These are phyloP conservation scores for Arxiozyma slooffiae DNA, from an alignment of 1,139 yeast genomes.

Conservation along the genomic window DNA sequence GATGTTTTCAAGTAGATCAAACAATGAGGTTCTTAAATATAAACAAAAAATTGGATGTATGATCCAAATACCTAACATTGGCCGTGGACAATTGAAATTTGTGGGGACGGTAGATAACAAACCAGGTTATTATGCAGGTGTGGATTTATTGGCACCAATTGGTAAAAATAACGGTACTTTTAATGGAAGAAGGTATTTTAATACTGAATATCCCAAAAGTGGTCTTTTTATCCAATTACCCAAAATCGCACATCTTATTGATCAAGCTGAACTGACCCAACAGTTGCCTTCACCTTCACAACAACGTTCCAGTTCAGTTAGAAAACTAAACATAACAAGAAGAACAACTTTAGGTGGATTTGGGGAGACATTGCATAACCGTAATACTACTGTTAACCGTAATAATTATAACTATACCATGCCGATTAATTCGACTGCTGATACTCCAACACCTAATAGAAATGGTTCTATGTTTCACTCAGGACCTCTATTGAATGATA, in stretches of 20 bases:
- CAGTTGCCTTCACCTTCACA: neutral
- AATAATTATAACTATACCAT: too few relatives aligned
- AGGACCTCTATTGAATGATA: neutral
- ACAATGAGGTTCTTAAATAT: slow-evolving; percentile 14
- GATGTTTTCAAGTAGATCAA: neutral
- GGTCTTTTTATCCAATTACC: slow-evolving; percentile 70
- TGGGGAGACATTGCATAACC: slow-evolving; percentile 56
- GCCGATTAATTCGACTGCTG: neutral
- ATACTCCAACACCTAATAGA: neutral
- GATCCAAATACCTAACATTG: slow-evolving; percentile 31
- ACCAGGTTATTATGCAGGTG: slow-evolving; percentile 76
- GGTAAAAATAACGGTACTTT: slow-evolving; percentile 78
- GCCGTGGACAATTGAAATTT: slow-evolving; percentile 38
- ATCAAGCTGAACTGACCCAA: slow-evolving; percentile 7
- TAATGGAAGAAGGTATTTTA: slow-evolving; percentile 53
- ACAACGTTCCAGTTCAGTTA: neutral
- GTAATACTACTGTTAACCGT: neutral
- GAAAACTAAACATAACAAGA: neutral
- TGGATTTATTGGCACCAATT: slow-evolving; percentile 58
- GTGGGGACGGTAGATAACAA: slow-evolving; percentile 50
- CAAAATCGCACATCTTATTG: slow-evolving; percentile 37
- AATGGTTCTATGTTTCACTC: neutral
- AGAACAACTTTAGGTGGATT: neutral
- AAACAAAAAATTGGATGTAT: slow-evolving; percentile 25
- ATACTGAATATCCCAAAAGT: slow-evolving; percentile 49